These are phyloP conservation scores for Adansonia madagascariensis DNA, from an alignment of 441 rosid species.

Conservation along the genomic window DNA sequence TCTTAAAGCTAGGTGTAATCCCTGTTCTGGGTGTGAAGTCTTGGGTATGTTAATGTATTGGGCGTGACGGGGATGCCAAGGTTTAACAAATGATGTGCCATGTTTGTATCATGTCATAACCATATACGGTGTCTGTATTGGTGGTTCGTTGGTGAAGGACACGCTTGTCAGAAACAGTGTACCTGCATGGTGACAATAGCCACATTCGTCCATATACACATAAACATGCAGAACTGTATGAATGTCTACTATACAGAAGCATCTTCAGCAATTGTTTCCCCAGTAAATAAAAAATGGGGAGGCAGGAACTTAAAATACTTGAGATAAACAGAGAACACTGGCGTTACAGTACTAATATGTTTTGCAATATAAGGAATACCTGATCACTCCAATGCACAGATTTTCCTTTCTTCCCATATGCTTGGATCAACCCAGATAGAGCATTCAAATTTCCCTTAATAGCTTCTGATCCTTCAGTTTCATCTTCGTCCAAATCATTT, in stretches of 20 bases:
- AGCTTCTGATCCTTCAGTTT: slow-evolving; percentile 40
- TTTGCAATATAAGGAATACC: slow-evolving; percentile 44
- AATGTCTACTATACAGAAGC: background rate
- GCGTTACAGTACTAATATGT: background rate
- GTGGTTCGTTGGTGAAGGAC: background rate
- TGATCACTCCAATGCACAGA: slow-evolving; percentile 88
- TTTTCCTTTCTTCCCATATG: slow-evolving; percentile 55
- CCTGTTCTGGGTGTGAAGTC: too few species aligned
- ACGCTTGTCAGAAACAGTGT: background rate
- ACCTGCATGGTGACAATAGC: background rate
- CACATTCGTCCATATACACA: background rate
- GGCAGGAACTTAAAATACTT: too few species aligned
- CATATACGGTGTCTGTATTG: background rate
- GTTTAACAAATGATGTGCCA: background rate
- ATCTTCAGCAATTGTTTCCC: background rate
- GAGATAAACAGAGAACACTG: too few species aligned
- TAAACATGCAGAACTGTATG: background rate
- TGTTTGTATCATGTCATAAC: background rate
- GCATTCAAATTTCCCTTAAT: slow-evolving; percentile 49
- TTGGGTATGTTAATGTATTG: too few species aligned
- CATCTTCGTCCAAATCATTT: slow-evolving; percentile 63
- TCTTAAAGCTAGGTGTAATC: too few species aligned
- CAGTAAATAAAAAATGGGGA: background rate
- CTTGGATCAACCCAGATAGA: slow-evolving; percentile 55
- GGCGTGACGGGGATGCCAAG: too few species aligned